phyloP scores from a whole-genome alignment of 2,329 filamentous ascomycete species.

The Pseudofabraea citricarpa region DNA sequence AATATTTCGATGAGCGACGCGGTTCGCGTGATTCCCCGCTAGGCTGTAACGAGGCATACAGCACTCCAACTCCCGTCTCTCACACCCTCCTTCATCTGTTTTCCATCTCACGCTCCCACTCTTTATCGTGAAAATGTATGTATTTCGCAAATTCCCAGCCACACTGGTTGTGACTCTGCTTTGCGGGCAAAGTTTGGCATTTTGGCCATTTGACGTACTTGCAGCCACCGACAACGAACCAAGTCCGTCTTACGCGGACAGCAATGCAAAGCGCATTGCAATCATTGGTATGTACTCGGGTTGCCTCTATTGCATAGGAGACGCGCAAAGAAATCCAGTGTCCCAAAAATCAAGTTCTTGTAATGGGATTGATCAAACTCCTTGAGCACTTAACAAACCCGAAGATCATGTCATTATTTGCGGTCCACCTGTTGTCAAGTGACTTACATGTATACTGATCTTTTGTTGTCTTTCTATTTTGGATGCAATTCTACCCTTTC shows the following conservation, averaged over 20 bases:
- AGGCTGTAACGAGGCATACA: background rate
- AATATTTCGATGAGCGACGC: background rate
- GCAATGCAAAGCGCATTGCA: conserved; percentile 23
- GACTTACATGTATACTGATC: too few relatives aligned
- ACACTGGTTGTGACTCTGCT: conserved; percentile 15
- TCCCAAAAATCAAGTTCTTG: too few relatives aligned
- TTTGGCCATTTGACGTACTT: conserved; percentile 23
- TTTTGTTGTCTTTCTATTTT: too few relatives aligned
- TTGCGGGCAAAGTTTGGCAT: conserved; percentile 17
- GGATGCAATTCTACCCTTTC: too few relatives aligned
- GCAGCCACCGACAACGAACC: conserved; percentile 10
- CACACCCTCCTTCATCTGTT: background rate
- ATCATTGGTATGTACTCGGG: conserved; percentile 31
- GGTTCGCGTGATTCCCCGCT: background rate
- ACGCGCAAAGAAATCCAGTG: background rate
- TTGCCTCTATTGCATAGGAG: too few relatives aligned
- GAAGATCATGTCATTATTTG: too few relatives aligned
- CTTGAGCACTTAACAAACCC: too few relatives aligned
- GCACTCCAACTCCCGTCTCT: background rate
- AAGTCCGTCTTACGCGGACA: conserved; percentile 14
- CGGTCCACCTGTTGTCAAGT: too few relatives aligned
- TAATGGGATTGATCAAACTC: too few relatives aligned
- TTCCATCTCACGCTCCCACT: background rate
- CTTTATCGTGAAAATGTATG: conserved; percentile 17
- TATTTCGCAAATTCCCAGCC: conserved; percentile 16